Evolutionary conservation across 2,329 filamentous ascomycete genomes (phyloP).

Genomic region (Aspergillus ruber): DNA sequence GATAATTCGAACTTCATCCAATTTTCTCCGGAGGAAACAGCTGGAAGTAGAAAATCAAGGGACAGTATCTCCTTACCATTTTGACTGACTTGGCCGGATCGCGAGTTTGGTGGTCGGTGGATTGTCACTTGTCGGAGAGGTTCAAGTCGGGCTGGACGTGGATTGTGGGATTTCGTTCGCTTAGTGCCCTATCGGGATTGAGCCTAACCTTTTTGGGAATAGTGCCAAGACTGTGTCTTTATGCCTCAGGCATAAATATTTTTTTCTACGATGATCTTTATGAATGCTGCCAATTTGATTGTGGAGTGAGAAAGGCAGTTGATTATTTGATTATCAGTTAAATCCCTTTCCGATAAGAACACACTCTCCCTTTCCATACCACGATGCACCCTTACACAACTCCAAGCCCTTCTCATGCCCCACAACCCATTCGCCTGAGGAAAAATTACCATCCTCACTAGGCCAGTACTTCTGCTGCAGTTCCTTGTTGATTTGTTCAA

Average conservation of each 20-base stretch:
- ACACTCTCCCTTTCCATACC: slow-evolving; percentile 79
- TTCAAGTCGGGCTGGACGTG: slow-evolving; percentile 27
- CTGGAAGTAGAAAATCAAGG: slow-evolving; percentile 12
- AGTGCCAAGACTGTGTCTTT: slow-evolving; percentile 11
- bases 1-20: background rate
- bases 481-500: slow-evolving; percentile 74
- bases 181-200: slow-evolving; percentile 34
- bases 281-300: background rate
- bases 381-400: slow-evolving; percentile 66
- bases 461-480: slow-evolving; percentile 67
- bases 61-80: slow-evolving; percentile 36
- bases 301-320: no score
- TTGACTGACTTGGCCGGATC: slow-evolving; percentile 43
- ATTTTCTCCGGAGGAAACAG: slow-evolving; percentile 12
- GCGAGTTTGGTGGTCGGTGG: slow-evolving; percentile 36
- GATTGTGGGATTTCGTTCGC: slow-evolving; percentile 42
- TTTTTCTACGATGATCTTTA: background rate
- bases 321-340: background rate
- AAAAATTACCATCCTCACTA: slow-evolving; percentile 34
- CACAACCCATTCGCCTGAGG: slow-evolving; percentile 71
- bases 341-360: slow-evolving; percentile 51
- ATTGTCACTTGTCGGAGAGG: slow-evolving; percentile 35
- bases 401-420: slow-evolving; percentile 78
- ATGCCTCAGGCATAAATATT: slow-evolving; percentile 14
- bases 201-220: slow-evolving; percentile 23